These are phyloP conservation scores for Haplosporangium sp. DNA, from an alignment of 371 early-diverging fungal species.

Conservation along the genomic window DNA sequence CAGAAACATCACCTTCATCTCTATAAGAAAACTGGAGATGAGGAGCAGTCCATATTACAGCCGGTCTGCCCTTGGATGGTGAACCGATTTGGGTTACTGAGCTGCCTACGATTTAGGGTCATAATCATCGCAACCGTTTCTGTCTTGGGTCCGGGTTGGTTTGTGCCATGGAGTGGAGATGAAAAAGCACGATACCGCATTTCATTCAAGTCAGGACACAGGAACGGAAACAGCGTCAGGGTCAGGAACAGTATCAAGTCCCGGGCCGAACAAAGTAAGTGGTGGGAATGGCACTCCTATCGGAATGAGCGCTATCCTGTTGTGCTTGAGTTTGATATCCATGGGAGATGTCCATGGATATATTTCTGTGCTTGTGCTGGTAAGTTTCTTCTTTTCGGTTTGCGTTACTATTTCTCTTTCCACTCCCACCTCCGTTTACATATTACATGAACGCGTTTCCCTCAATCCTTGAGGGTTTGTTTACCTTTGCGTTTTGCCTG, in stretches of 20 bases:
- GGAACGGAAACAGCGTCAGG: not conserved
- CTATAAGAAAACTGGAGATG: too few species aligned
- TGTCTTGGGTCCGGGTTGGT: constrained; percentile 25
- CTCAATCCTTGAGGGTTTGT: too few species aligned
- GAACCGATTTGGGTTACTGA: constrained; percentile 15
- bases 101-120: constrained; percentile 24
- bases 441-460: too few species aligned
- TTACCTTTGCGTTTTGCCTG: too few species aligned
- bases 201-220: too few species aligned
- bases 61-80: constrained; percentile 27
- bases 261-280: too few species aligned
- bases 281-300: not conserved
- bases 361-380: constrained; percentile 40
- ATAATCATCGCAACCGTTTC: constrained; percentile 25
- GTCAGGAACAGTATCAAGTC: not conserved
- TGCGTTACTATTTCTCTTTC: too few species aligned
- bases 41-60: too few species aligned
- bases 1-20: too few species aligned
- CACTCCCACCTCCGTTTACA: too few species aligned
- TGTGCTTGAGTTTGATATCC: constrained; percentile 31
- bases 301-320: constrained; percentile 15
- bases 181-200: too few species aligned
- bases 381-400: not conserved
- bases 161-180: constrained; percentile 35
- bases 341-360: constrained; percentile 43